These are phyloP conservation scores for Conoideocrella luteorostrata DNA, from an alignment of 2,329 filamentous ascomycete species.

Conservation along the genomic window DNA sequence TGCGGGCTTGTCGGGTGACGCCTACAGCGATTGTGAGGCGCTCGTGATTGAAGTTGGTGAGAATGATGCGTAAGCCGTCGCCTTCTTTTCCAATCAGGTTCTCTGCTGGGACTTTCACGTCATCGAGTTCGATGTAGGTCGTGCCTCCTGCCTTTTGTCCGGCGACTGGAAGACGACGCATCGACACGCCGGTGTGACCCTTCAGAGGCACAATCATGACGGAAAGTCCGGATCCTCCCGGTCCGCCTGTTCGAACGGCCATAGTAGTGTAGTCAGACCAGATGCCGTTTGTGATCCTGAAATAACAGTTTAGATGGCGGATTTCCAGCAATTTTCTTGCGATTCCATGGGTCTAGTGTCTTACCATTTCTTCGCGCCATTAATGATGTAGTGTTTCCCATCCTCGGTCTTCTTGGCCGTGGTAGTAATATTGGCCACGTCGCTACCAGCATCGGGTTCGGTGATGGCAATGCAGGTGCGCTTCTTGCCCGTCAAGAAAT, in stretches of 20 bases:
- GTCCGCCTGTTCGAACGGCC: constrained; percentile 52
- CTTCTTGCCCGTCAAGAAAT: constrained; percentile 50
- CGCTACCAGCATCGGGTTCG: constrained; percentile 55
- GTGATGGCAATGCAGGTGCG: constrained; percentile 60
- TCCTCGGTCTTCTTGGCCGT: constrained; percentile 42
- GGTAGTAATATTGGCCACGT: constrained; percentile 57
- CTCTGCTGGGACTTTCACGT: constrained; percentile 43
- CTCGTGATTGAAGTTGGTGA: constrained; percentile 53
- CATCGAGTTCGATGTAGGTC: constrained; percentile 49
- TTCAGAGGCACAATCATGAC: constrained; percentile 55
- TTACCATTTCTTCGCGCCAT: constrained; percentile 59
- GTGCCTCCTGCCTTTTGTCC: constrained; percentile 59
- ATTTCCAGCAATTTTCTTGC: neutral
- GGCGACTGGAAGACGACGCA: constrained; percentile 54
- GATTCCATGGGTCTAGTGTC: no score
- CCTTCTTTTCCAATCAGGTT: constrained; percentile 43
- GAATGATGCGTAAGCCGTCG: constrained; percentile 49
- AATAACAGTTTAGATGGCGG: no score
- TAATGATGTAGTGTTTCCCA: constrained; percentile 51
- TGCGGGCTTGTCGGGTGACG: constrained; percentile 50
- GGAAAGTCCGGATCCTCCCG: constrained; percentile 47
- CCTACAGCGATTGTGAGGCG: constrained; percentile 51
- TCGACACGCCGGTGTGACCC: constrained; percentile 38
- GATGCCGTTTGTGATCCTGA: constrained; percentile 50
- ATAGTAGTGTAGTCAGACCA: constrained; percentile 57